phyloP scores from a whole-genome alignment of 1,284 basidiomycete species.

The Takashimella tepidaria region DNA sequence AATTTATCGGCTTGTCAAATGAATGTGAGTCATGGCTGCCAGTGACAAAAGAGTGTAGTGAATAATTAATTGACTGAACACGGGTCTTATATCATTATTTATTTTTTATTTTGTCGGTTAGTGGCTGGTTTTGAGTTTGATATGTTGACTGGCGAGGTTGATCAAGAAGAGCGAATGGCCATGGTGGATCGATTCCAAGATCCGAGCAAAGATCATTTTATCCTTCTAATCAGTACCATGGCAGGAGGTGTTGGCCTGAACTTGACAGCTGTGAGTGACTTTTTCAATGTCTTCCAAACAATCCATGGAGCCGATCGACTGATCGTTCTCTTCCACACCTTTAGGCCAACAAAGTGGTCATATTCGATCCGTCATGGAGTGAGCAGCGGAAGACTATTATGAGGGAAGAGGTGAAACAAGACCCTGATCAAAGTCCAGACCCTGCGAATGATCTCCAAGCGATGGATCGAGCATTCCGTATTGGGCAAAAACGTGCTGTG shows the following conservation, averaged over 20 bases:
- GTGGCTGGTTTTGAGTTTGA: conserved; percentile 38
- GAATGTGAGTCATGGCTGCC: conserved; percentile 34
- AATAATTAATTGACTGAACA: conserved; percentile 24
- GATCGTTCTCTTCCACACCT: not conserved
- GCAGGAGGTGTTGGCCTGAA: conserved; percentile 44
- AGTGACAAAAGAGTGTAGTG: too few relatives aligned
- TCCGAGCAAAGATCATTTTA: conserved; percentile 36
- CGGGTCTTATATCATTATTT: too few relatives aligned
- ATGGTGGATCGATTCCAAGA: conserved; percentile 52
- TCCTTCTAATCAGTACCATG: conserved; percentile 46
- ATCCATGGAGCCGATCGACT: not conserved
- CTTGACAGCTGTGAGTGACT: conserved; percentile 37
- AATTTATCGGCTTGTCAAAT: conserved; percentile 43
- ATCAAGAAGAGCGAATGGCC: conserved; percentile 41
- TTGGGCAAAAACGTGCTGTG: conserved; percentile 54
- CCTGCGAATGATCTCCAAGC: conserved; percentile 49
- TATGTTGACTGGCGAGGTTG: conserved; percentile 48
- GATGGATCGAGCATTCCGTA: conserved; percentile 52
- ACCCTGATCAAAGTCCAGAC: conserved; percentile 23
- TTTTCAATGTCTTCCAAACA: not conserved
- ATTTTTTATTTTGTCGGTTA: too few relatives aligned
- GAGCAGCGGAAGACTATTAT: conserved; percentile 18
- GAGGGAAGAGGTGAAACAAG: too few relatives aligned
- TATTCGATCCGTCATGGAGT: conserved; percentile 50
- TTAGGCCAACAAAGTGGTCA: conserved; percentile 50